Conservation (phyloP, 441 rosid species). For the Hypseocharis bilobata region DNA sequence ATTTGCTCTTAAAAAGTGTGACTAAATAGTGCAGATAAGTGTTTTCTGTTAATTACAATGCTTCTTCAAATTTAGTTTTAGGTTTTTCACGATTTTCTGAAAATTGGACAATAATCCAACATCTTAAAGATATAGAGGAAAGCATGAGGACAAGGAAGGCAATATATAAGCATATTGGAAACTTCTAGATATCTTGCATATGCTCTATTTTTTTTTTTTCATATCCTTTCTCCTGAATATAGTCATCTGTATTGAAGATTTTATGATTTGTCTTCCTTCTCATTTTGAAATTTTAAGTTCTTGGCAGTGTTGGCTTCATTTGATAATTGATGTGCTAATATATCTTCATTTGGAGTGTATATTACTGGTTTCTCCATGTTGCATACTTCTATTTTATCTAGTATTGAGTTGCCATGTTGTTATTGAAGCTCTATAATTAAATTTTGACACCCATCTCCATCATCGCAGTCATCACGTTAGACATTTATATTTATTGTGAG, state of each 20-base stretch:
- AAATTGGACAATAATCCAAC: neutral
- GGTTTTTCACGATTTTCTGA: neutral
- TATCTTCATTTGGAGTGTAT: neutral
- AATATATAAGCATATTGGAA: neutral
- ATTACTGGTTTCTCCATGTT: neutral
- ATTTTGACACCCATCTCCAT: neutral
- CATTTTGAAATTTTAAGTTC: neutral
- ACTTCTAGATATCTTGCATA: neutral
- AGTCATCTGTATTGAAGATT: neutral
- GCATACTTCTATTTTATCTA: neutral
- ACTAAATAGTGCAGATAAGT: neutral
- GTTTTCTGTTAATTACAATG: neutral
- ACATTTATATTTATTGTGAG: slow-evolving; percentile 1
- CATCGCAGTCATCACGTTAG: slow-evolving; percentile 1
- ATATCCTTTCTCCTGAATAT: neutral
- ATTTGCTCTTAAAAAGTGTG: neutral
- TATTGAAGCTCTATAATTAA: slow-evolving; percentile 4
- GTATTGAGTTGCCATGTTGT: neutral
- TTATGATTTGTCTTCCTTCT: slow-evolving; percentile 1
- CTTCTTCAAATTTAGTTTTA: neutral
- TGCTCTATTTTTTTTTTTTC: neutral
- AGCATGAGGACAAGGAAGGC: no score
- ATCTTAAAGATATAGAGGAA: no score
- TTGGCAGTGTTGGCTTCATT: slow-evolving; percentile 2
- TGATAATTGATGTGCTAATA: neutral